Evolutionary conservation across 2,329 filamentous ascomycete species (phyloP), one percentile per base, ranked within the genome.

Genomic region (Acrocalymma vagum): DNA sequence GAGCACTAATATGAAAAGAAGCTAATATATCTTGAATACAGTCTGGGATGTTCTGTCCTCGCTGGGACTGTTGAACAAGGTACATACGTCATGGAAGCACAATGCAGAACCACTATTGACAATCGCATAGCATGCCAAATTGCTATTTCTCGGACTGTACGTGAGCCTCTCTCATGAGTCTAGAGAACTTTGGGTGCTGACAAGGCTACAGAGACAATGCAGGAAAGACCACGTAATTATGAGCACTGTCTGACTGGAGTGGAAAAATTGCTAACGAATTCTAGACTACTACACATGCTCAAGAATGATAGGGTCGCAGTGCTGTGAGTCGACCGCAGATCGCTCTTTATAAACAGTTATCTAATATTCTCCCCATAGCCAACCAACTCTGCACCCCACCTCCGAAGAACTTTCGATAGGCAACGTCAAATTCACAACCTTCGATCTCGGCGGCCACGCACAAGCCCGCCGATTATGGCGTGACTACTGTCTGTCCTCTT

Each of bases 151-250:
- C 49, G 90, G 91, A 62, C 86, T 95, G 55, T 53, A 50, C 8
- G 53, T 42, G 26, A 22, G 11, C 25, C 18, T 14, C 15, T 4
- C 21, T 24, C 17, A 16, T 9, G 3, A 18, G 6, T 31, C 15
- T 21, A 21, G 16, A 34, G 10, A 25, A 30, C n/a, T n/a, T n/a
- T 17, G 15, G 22, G 44, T 22, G 41, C 57, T 62, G 43, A 64
- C 30, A 88, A 94, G 71, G 93, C 94, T 77, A 88, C 89, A 45
- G 91, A 49, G 91, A 95, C 72, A 95, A 95, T 78, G 91, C 91
- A 34, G 91, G 91, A 75, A 96, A 96, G 82, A 96, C 91, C 38
- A 95, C 91, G 90, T 76, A 95, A 95, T 82, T 16, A 53, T 43
- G 32, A 32, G 38, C 15, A 32, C 9, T 10, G 21, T 14, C 21